phyloP scores from a whole-genome alignment of 2,329 filamentous ascomycete species.

The Talaromyces sp. region DNA sequence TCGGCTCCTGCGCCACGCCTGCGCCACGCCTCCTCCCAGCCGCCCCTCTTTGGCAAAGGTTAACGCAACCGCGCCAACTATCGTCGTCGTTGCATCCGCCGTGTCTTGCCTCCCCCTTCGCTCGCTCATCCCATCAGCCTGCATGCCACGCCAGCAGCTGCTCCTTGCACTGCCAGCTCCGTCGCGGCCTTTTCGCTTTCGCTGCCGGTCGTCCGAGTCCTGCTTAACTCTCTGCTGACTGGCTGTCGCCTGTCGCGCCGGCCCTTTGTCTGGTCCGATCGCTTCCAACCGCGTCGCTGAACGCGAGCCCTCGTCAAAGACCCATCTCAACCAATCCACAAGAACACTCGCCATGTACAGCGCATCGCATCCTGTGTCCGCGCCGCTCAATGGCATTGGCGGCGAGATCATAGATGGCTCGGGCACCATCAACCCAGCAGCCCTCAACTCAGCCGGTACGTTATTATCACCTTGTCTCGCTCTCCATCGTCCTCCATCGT shows the following conservation, averaged over 20 bases:
- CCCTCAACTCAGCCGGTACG: slow-evolving; percentile 73
- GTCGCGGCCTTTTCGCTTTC: slow-evolving; percentile 15
- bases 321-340: not conserved
- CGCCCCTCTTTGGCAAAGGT: slow-evolving; percentile 9
- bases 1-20: not conserved
- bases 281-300: slow-evolving; percentile 21
- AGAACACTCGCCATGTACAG: slow-evolving; percentile 41
- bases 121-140: slow-evolving; percentile 3
- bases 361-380: slow-evolving; percentile 45
- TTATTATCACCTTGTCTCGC: not conserved
- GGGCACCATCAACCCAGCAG: slow-evolving; percentile 87
- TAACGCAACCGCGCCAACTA: slow-evolving; percentile 11
- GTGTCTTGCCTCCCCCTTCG: slow-evolving; percentile 5
- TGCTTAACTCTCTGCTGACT: not conserved
- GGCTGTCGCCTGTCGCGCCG: not conserved
- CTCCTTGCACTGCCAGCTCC: slow-evolving; percentile 15
- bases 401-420: slow-evolving; percentile 61
- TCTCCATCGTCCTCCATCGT: not conserved
- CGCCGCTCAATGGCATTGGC: slow-evolving; percentile 60
- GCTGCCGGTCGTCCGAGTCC: not conserved
- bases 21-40: slow-evolving; percentile 4
- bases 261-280: slow-evolving; percentile 5
- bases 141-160: slow-evolving; percentile 12
- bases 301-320: slow-evolving; percentile 23
- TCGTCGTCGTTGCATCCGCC: slow-evolving; percentile 1